Base-by-base conservation (phyloP, 345 rosid genomes). In the Pugionium cornutum region DNA sequence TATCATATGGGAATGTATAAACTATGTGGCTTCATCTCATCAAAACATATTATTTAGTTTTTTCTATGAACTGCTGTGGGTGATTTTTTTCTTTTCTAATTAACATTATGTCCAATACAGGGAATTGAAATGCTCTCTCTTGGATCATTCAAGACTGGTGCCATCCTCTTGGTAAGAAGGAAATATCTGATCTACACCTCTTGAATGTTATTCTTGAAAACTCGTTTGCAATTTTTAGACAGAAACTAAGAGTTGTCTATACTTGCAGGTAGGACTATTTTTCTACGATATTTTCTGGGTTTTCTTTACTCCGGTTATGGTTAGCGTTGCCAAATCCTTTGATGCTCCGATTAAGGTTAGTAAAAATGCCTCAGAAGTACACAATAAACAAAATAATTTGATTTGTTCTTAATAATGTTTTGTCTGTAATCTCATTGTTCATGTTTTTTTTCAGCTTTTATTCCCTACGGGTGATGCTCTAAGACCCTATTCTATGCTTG, bases 101-200 rank as follows among this genome's bases (percentile, higher is more conserved):
- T 10, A 67, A 54, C 11, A 1, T 3, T 54, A 35, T 7, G 31
- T 35, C 8, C 10, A 4, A 7, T 67, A 9, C 69, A 92, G 98
- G 98, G 98, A 56, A 92, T 89, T 80, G 98, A 92, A 83, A 92
- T 89, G 96, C 97, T 94, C 69, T 90, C 96, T 71, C 99, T 94
- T 54, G 97, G 96, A 36, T 88, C 99, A 36, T 94, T 94, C 56
- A 90, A 88, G 82, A 94, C 99, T 64, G 99, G 99, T 59, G 97
- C 89, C 71, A 89, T 94, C 69, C 95, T 90, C 56, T 75, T 94
- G 95, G 97, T 89, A 83, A 82, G 80, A 60, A 62, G 53, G 62
- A 55, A 3, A 10, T 7, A 62, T 43, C 18, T 43, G 31, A 27
- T 30, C 42, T 46, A 6, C 64, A 4, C 27, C 50, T 33, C 30